These are phyloP conservation scores for Conoideocrella luteorostrata DNA, from an alignment of 2,329 filamentous ascomycete genomes.

Conservation along the genomic window DNA sequence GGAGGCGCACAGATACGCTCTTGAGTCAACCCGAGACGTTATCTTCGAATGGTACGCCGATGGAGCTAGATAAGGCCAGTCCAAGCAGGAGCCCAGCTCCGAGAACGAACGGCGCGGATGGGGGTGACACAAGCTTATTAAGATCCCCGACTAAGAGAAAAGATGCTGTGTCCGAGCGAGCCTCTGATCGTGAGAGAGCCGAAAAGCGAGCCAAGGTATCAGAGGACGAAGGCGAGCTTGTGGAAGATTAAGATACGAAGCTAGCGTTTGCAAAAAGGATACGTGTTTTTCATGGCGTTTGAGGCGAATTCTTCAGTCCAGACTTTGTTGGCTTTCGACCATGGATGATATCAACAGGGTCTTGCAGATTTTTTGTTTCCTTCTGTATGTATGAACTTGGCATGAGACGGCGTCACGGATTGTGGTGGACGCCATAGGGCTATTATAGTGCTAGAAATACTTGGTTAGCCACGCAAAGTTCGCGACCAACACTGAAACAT, in stretches of 20 bases:
- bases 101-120: constrained; percentile 33
- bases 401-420: constrained; percentile 6
- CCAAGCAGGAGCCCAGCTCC: constrained; percentile 44
- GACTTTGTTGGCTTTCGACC: constrained; percentile 1
- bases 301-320: background rate
- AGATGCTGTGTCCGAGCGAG: constrained; percentile 28
- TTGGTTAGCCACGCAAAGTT: too few relatives aligned
- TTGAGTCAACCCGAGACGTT: constrained; percentile 35
- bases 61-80: constrained; percentile 40
- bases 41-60: constrained; percentile 45
- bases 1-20: constrained; percentile 39
- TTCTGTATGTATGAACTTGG: constrained; percentile 1
- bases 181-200: constrained; percentile 27
- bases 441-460: too few relatives aligned
- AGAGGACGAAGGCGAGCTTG: constrained; percentile 43
- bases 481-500: too few relatives aligned
- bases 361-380: background rate
- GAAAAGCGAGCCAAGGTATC: constrained; percentile 40
- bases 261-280: background rate
- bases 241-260: constrained; percentile 22
- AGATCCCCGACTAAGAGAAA: constrained; percentile 38
- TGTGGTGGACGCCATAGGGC: too few relatives aligned
- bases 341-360: background rate
- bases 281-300: constrained; percentile 1
- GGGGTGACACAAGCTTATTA: constrained; percentile 9